Conservation (phyloP, 2,329 filamentous ascomycete genomes). For the Diaporthe batatas region DNA sequence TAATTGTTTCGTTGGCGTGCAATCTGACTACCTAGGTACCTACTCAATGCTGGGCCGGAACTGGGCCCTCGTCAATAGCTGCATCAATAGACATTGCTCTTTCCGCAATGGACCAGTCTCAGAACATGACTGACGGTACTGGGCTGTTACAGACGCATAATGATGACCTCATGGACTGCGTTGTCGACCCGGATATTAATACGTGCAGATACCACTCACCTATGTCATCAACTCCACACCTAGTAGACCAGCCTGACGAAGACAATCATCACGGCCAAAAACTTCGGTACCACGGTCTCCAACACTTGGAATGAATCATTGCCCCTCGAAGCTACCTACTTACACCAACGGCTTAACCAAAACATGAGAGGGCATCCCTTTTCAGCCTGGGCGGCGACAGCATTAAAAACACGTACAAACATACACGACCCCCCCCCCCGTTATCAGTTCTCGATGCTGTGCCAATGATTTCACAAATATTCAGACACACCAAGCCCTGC, state of each 20-base stretch:
- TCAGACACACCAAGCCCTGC: not conserved
- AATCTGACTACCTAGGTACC: no score
- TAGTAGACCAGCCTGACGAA: not conserved
- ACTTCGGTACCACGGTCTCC: not conserved
- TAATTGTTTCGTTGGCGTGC: no score
- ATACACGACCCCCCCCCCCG: not conserved
- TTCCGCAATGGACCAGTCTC: no score
- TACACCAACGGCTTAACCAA: not conserved
- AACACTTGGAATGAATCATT: not conserved
- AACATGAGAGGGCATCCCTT: not conserved
- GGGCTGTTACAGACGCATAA: not conserved
- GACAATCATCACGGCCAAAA: not conserved
- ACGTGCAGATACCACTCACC: not conserved
- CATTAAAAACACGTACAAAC: conserved; percentile 3
- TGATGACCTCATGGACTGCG: not conserved
- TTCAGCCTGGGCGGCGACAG: not conserved
- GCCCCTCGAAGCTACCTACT: not conserved
- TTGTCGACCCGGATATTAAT: not conserved
- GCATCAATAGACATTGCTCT: no score
- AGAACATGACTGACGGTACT: no score
- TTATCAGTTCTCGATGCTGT: not conserved
- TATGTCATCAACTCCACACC: not conserved
- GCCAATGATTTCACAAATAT: not conserved
- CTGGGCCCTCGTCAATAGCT: no score
- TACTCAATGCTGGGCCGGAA: no score